These are phyloP conservation scores for Ganoderma meredithae DNA, from an alignment of 1,284 basidiomycete species.

Conservation along the genomic window DNA sequence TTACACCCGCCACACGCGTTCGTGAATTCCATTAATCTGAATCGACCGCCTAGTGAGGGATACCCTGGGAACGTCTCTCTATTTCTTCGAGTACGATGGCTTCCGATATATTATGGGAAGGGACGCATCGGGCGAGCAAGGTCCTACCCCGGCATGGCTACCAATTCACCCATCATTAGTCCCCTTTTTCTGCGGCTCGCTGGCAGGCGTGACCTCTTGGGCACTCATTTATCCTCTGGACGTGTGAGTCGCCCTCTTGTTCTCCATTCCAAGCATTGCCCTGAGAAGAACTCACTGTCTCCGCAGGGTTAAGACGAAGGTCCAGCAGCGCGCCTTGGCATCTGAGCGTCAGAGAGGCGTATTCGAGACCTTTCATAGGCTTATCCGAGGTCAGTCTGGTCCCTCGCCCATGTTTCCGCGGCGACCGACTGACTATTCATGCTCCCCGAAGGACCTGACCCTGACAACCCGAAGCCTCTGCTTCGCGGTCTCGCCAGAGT, in stretches of 20 bases:
- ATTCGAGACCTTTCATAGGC: constrained; percentile 76
- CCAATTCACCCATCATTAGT: constrained; percentile 79
- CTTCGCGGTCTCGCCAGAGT: constrained; percentile 76
- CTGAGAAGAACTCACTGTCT: constrained; percentile 6
- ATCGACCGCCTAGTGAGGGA: constrained; percentile 68
- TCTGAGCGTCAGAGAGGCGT: constrained; percentile 74
- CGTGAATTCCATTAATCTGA: constrained; percentile 2
- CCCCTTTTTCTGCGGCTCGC: constrained; percentile 86
- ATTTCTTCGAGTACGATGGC: constrained; percentile 89
- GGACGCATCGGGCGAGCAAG: constrained; percentile 73
- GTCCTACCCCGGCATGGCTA: constrained; percentile 77
- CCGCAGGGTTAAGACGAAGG: constrained; percentile 88
- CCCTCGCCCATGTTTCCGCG: not conserved
- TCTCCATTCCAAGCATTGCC: not conserved
- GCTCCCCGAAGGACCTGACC: constrained; percentile 69
- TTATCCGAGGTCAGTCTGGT: constrained; percentile 69
- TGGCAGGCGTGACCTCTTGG: constrained; percentile 86
- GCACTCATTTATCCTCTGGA: constrained; percentile 86
- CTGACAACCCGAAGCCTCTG: constrained; percentile 72
- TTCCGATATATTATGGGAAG: constrained; percentile 81
- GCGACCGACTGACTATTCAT: not conserved
- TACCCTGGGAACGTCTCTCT: constrained; percentile 82
- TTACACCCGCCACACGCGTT: not conserved
- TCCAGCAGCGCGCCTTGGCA: constrained; percentile 88
- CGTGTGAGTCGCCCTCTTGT: constrained; percentile 60